Evolutionary conservation across 2,329 filamentous ascomycete genomes (phyloP), one percentile per base, ranked within the genome.

Genomic region (Fusarium sulawesiense): DNA sequence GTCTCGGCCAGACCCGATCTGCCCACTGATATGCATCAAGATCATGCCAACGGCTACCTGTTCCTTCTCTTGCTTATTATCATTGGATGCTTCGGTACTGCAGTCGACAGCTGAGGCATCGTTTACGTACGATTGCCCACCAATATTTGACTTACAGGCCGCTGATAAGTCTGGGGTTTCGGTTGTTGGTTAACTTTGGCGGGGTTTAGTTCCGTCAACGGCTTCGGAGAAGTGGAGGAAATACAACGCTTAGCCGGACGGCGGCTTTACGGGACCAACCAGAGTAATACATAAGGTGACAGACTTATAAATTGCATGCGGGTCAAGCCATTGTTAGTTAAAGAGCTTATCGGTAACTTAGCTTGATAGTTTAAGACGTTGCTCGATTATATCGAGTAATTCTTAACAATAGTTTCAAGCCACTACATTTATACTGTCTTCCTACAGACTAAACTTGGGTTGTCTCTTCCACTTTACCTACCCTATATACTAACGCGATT

Each of bases 1-100:
- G 78, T 69, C 67, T 73, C 77, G 77, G 78, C 75, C 74, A 77
- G 44, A 73, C 78, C 78, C 78, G 78, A 73, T 70, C 60, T 53
- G 55, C 55, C 63, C 62, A 65, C 32, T 46, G 53, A 25, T 18
- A 59, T 59, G 60, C 45, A 27, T 49, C 32, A 21, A 44, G 27
- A 47, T 66, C 44, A 56, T 56, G 23, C 44, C 46, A 55, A 70
- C n/a, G 49, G 53, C 50, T 51, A 7, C 53, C 46, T 34, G 27
- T 45, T 45, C 56, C 45, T 63, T 21, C 29, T 50, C 47, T 56
- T 47, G 18, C 42, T 57, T 45, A 9, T 29, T 62, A 27, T 44
- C 18, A 70, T 70, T 70, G 66, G 66, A 56, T 32, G 61, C 45
- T 56, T 70, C 56, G 66, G 47, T 42, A 63, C 46, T 67, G 21